A percentile compares a stretch with the other conserved stretches of the same genome.
Conservation (phyloP, 1,284 basidiomycete species). For the Pascua guehoae region DNA sequence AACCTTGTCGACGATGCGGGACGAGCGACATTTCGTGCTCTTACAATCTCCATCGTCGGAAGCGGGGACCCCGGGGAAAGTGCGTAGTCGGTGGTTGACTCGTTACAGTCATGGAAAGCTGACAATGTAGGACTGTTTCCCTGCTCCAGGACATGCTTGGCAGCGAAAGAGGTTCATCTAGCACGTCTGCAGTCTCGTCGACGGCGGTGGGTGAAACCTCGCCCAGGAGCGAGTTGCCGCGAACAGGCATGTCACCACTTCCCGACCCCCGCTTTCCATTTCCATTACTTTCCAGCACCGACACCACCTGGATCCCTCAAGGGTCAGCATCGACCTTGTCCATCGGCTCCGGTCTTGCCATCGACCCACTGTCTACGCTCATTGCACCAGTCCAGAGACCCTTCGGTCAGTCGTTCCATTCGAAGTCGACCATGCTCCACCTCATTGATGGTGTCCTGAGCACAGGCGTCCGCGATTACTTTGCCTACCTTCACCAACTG, state of each 20-base stretch:
- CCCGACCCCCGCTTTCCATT: not conserved
- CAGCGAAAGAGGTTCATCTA: not conserved
- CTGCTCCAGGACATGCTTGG: not conserved
- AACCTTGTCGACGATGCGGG: not conserved
- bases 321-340: too few relatives aligned
- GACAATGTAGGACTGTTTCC: not conserved
- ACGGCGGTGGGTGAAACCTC: too few relatives aligned
- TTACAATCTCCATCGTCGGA: not conserved
- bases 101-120: too few relatives aligned
- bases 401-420: constrained; percentile 1
- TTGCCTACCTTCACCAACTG: not conserved
- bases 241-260: not conserved
- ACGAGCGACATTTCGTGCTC: constrained; percentile 2
- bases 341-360: not conserved
- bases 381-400: not conserved
- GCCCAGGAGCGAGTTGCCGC: too few relatives aligned
- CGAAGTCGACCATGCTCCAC: not conserved
- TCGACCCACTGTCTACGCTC: not conserved
- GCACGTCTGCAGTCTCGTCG: not conserved
- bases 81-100: not conserved
- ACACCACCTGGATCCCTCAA: not conserved
- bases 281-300: not conserved
- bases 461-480: not conserved
- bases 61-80: not conserved
- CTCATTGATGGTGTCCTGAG: not conserved